These are phyloP conservation scores for Antrodiella citrinella DNA, from an alignment of 768 basidiomycete species.

Conservation along the genomic window DNA sequence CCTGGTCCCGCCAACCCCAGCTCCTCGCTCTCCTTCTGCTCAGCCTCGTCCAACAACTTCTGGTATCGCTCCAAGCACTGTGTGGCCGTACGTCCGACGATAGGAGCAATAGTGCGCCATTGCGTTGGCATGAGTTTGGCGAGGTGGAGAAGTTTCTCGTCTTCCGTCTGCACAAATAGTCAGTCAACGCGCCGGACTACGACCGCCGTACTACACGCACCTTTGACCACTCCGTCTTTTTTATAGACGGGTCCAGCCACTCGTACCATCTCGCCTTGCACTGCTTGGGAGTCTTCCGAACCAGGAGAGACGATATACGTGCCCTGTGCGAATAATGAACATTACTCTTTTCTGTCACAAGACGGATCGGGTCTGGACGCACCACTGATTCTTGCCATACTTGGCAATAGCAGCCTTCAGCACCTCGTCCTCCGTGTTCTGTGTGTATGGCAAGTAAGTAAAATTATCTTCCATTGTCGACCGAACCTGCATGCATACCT, in stretches of 20 bases:
- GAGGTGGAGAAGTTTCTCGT: slow-evolving; percentile 95
- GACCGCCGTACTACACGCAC: slow-evolving; percentile 30
- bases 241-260: slow-evolving; percentile 98
- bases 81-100: slow-evolving; percentile 94
- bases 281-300: slow-evolving; percentile 98
- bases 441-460: slow-evolving; percentile 8
- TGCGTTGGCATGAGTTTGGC: slow-evolving; percentile 99
- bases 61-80: slow-evolving; percentile 99
- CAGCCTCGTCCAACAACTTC: slow-evolving; percentile 94
- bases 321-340: slow-evolving; percentile 50
- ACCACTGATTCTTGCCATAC: slow-evolving; percentile 97
- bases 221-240: slow-evolving; percentile 99
- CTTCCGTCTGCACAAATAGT: slow-evolving; percentile 62
- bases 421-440: slow-evolving; percentile 98
- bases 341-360: no score
- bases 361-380: no score
- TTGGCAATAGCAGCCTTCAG: slow-evolving; percentile 98
- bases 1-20: slow-evolving; percentile 83
- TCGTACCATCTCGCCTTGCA: slow-evolving; percentile 99
- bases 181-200: not conserved
- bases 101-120: slow-evolving; percentile 98
- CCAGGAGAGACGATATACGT: slow-evolving; percentile 93
- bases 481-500: slow-evolving; percentile 35
- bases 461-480: slow-evolving; percentile 4
- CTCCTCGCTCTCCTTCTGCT: slow-evolving; percentile 94